Evolutionary conservation across 1,284 basidiomycete species (phyloP).

Genomic region (Rhodotorula glutinis): DNA sequence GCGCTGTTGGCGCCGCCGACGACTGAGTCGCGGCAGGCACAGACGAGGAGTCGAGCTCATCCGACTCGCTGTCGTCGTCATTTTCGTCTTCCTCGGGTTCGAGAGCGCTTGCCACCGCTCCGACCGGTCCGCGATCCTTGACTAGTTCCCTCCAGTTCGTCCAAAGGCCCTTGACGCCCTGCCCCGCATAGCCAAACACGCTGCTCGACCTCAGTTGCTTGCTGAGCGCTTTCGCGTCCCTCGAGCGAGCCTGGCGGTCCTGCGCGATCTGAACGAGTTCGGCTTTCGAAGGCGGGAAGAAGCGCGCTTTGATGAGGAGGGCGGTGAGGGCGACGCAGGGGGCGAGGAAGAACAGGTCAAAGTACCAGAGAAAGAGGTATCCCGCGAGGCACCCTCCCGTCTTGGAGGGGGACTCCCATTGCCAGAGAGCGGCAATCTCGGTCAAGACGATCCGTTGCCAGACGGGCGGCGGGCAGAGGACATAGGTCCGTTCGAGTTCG

Average conservation of each 20-base stretch:
- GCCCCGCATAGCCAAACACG: slow-evolving; percentile 9
- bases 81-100: background rate
- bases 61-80: slow-evolving; percentile 3
- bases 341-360: slow-evolving; percentile 20
- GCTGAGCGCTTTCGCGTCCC: slow-evolving; percentile 24
- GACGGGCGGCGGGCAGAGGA: slow-evolving; percentile 20
- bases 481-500: slow-evolving; percentile 30
- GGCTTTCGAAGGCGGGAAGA: slow-evolving; percentile 20
- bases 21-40: too few species aligned
- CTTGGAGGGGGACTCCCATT: slow-evolving; percentile 20
- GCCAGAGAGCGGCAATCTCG: slow-evolving; percentile 18
- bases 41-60: background rate
- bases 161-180: slow-evolving; percentile 15
- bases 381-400: background rate
- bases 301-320: slow-evolving; percentile 10
- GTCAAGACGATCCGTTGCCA: slow-evolving; percentile 12
- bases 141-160: slow-evolving; percentile 12
- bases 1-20: background rate
- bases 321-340: slow-evolving; percentile 14
- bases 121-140: background rate
- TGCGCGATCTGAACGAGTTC: slow-evolving; percentile 12
- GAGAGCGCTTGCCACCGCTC: background rate
- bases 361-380: slow-evolving; percentile 19
- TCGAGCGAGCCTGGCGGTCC: background rate
- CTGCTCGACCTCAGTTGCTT: slow-evolving; percentile 17